These are phyloP conservation scores for Tetrapisispora taiwanensis DNA, from an alignment of 805 yeast genomes.

Conservation along the genomic window DNA sequence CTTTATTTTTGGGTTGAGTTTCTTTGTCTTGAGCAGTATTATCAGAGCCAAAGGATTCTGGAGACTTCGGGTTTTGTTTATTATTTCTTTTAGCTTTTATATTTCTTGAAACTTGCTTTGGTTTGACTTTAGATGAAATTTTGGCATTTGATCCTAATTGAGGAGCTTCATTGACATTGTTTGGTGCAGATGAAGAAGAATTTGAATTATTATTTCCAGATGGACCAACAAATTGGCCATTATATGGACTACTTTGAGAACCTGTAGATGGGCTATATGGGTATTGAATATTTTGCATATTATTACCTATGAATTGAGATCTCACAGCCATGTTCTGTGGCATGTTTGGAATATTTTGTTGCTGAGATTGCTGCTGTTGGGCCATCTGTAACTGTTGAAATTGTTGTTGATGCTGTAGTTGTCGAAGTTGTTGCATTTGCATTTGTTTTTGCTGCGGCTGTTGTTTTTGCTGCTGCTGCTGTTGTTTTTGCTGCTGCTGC, in stretches of 20 bases:
- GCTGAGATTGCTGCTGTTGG: slow-evolving; percentile 3
- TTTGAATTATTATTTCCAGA: background rate
- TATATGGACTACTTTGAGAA: background rate
- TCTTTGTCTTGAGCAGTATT: background rate
- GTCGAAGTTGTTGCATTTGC: slow-evolving; percentile 1
- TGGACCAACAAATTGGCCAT: background rate
- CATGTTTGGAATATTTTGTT: slow-evolving; percentile 1
- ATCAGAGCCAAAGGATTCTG: background rate
- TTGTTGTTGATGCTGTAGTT: slow-evolving; percentile 20
- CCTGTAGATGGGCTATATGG: background rate
- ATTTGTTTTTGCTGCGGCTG: slow-evolving; percentile 2
- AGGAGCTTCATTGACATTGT: background rate
- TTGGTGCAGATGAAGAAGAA: background rate
- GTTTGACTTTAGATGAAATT: background rate
- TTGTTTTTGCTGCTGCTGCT: slow-evolving; percentile 19
- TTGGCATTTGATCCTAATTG: background rate
- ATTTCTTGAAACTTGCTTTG: background rate
- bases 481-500: slow-evolving; percentile 10
- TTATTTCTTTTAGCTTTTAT: background rate
- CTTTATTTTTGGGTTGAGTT: background rate
- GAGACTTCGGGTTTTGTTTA: slow-evolving; percentile 1
- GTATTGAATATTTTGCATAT: slow-evolving; percentile 6
- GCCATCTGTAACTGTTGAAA: slow-evolving; percentile 7
- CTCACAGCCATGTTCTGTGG: slow-evolving; percentile 1
- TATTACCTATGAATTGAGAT: background rate